phyloP scores from a whole-genome alignment of 1,284 basidiomycete species.

The Flammula alnicola region DNA sequence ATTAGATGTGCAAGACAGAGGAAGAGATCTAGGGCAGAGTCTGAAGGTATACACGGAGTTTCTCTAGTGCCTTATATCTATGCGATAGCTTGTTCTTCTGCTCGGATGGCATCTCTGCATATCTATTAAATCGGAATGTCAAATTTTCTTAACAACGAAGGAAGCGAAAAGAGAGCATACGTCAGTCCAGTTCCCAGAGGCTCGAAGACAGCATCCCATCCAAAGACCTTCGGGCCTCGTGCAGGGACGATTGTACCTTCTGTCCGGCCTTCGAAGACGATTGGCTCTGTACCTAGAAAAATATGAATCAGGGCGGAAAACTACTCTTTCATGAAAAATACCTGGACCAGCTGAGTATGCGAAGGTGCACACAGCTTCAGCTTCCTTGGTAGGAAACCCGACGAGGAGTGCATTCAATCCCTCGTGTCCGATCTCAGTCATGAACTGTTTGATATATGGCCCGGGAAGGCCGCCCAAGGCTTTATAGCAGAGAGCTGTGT shows the following conservation, averaged over 20 bases:
- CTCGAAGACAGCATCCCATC: conserved; percentile 94
- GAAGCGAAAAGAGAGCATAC: conserved; percentile 40
- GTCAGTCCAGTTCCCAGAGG: conserved; percentile 77
- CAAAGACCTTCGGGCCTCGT: conserved; percentile 78
- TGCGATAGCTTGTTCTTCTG: conserved; percentile 93
- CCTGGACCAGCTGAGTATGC: conserved; percentile 90
- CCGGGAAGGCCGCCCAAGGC: conserved; percentile 92
- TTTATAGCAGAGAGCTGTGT: conserved; percentile 92
- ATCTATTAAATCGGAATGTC: conserved; percentile 53
- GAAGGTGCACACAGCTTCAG: conserved; percentile 94
- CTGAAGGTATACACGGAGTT: conserved; percentile 73
- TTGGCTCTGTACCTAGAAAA: conserved; percentile 57
- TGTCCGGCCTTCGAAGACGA: conserved; percentile 93
- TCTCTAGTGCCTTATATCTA: conserved; percentile 85
- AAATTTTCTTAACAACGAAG: background rate
- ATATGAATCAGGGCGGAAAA: background rate
- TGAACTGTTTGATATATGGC: conserved; percentile 96
- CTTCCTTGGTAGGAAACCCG: conserved; percentile 83
- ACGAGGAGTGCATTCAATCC: conserved; percentile 88
- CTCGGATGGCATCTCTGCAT: conserved; percentile 90
- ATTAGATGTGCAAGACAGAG: no score
- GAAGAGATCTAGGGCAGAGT: conserved; percentile 6
- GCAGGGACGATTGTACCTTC: conserved; percentile 88
- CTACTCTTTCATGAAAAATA: conserved; percentile 10
- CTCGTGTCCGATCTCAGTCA: conserved; percentile 80